phyloP scores from a whole-genome alignment of 2,329 filamentous ascomycete species.

The Xylariaceae sp. region DNA sequence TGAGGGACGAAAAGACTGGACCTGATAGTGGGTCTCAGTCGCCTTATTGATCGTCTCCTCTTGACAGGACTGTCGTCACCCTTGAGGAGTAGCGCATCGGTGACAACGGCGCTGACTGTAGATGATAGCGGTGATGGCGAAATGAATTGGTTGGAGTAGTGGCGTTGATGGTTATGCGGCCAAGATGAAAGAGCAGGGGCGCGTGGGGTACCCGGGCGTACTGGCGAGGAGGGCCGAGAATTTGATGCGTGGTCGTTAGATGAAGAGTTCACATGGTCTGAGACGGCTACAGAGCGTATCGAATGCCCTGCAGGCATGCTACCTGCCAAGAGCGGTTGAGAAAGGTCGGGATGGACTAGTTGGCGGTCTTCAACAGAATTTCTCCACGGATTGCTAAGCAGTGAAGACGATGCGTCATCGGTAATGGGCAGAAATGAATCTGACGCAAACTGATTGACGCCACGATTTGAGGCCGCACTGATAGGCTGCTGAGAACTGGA shows the following conservation, averaged over 20 bases:
- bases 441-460: constrained; percentile 29
- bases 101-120: constrained; percentile 53
- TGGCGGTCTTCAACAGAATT: constrained; percentile 32
- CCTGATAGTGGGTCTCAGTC: constrained; percentile 46
- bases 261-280: constrained; percentile 27
- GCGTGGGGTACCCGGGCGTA: constrained; percentile 31
- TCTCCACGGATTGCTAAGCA: constrained; percentile 42
- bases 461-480: constrained; percentile 35
- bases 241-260: constrained; percentile 17
- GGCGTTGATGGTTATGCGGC: constrained; percentile 37
- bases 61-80: constrained; percentile 38
- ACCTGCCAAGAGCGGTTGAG: constrained; percentile 31
- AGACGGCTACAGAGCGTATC: constrained; percentile 24
- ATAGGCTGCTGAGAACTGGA: constrained; percentile 33
- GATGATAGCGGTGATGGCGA: constrained; percentile 57
- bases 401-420: constrained; percentile 36
- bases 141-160: constrained; percentile 46
- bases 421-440: constrained; percentile 30
- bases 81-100: constrained; percentile 46
- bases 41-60: constrained; percentile 41
- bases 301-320: constrained; percentile 32
- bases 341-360: constrained; percentile 32
- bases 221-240: constrained; percentile 23
- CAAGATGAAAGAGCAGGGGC: constrained; percentile 31
- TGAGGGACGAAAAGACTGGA: constrained; percentile 52